A percentile compares a stretch with the other conserved stretches of the same genome.
Evolutionary conservation across 345 rosid species (phyloP).

Genomic region (Noccaea caerulescens): DNA sequence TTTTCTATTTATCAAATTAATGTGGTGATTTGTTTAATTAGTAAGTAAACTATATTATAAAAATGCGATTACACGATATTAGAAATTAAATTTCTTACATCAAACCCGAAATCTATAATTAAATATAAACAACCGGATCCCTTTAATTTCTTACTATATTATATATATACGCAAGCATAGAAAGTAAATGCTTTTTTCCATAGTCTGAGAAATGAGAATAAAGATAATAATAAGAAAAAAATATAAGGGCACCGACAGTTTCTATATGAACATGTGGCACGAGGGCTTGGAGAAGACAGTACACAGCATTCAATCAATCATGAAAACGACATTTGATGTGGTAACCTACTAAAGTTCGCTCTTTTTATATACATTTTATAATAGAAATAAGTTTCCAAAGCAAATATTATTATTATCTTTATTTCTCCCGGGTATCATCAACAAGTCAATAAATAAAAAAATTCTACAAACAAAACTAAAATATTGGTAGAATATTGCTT

Average conservation of each 20-base stretch:
- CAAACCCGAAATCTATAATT: too few relatives aligned
- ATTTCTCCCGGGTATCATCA: neutral
- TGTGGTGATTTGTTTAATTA: too few relatives aligned
- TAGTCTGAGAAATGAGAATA: neutral
- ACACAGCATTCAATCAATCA: slow-evolving; percentile 40
- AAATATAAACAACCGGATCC: too few relatives aligned
- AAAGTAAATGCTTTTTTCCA: neutral
- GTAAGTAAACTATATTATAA: too few relatives aligned
- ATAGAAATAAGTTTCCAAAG: slow-evolving; percentile 2
- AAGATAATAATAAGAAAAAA: neutral
- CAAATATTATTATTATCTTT: neutral
- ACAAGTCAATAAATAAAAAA: slow-evolving; percentile 24
- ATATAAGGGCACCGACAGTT: slow-evolving; percentile 52
- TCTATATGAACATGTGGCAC: slow-evolving; percentile 50
- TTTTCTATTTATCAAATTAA: too few relatives aligned
- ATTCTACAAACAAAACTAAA: neutral
- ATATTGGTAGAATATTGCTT: slow-evolving; percentile 8
- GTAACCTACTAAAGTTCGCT: slow-evolving; percentile 37
- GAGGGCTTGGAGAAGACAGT: slow-evolving; percentile 37
- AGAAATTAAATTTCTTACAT: too few relatives aligned
- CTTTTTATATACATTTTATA: slow-evolving; percentile 7
- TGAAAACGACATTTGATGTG: slow-evolving; percentile 52
- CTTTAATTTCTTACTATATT: too few relatives aligned
- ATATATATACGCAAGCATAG: too few relatives aligned
- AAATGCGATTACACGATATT: too few relatives aligned